A percentile compares a stretch with the other conserved stretches of the same genome.
These are phyloP conservation scores for Chaetomiaceae sp. DNA, from an alignment of 2,329 filamentous ascomycete species.

Conservation along the genomic window DNA sequence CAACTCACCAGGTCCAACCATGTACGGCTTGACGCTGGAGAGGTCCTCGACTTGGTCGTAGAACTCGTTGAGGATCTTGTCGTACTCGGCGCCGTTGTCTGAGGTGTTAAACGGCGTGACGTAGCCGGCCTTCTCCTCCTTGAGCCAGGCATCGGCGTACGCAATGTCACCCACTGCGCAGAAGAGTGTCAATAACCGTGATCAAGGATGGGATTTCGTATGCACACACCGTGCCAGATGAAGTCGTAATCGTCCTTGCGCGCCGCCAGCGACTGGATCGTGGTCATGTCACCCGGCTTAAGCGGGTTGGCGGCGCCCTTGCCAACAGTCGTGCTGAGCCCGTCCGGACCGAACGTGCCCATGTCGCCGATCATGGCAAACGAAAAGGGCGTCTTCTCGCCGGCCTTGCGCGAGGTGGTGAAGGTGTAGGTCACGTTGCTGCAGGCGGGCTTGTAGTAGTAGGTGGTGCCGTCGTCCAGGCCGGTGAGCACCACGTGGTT, in stretches of 20 bases:
- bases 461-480: background rate
- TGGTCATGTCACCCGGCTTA: background rate
- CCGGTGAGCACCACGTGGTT: background rate
- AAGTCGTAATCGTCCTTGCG: background rate
- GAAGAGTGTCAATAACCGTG: no score
- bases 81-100: background rate
- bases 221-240: background rate
- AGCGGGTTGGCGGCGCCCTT: background rate
- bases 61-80: constrained; percentile 2
- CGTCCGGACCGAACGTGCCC: background rate
- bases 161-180: background rate
- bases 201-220: no score
- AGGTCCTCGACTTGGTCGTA: background rate
- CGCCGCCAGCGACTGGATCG: background rate
- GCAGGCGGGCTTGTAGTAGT: background rate
- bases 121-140: background rate
- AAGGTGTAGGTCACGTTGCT: background rate
- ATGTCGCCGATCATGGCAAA: constrained; percentile 1
- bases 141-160: background rate
- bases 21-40: background rate
- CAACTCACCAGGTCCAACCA: background rate
- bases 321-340: background rate
- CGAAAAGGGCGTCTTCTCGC: background rate
- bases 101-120: background rate
- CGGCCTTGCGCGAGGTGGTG: background rate